A percentile compares a stretch with the other conserved stretches of the same genome.
Conservation (phyloP, 208 protist genomes). For the Trypanosoma congolense region DNA sequence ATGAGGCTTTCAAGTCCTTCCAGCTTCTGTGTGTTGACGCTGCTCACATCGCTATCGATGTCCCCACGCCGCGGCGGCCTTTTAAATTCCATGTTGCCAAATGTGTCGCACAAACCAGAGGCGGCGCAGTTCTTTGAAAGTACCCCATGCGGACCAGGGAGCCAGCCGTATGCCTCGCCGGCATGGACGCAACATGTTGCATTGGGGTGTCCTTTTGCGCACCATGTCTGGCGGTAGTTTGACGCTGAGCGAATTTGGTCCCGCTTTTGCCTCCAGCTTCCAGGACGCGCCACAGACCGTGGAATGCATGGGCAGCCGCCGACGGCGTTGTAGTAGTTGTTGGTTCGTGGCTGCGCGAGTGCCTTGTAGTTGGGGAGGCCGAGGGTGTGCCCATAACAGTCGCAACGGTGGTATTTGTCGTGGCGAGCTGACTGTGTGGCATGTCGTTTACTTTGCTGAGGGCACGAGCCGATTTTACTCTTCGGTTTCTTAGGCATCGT, state of each 20-base stretch:
- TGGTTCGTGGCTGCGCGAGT: slow-evolving; percentile 61
- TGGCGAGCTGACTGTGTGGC: too few species aligned
- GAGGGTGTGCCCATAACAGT: slow-evolving; percentile 53
- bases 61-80: slow-evolving; percentile 24
- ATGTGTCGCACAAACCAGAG: slow-evolving; percentile 71
- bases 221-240: slow-evolving; percentile 31
- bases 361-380: slow-evolving; percentile 65
- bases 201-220: slow-evolving; percentile 28
- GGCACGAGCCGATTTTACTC: too few species aligned
- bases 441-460: too few species aligned
- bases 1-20: slow-evolving; percentile 71
- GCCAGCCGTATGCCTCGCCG: slow-evolving; percentile 59
- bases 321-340: slow-evolving; percentile 72
- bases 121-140: slow-evolving; percentile 56
- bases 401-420: slow-evolving; percentile 40
- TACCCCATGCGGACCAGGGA: slow-evolving; percentile 57
- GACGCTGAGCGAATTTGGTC: slow-evolving; percentile 54
- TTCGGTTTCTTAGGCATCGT: too few species aligned
- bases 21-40: slow-evolving; percentile 53
- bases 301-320: slow-evolving; percentile 76
- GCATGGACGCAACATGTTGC: slow-evolving; percentile 50
- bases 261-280: slow-evolving; percentile 58
- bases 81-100: slow-evolving; percentile 75
- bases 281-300: slow-evolving; percentile 52
- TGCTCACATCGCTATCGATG: slow-evolving; percentile 54